phyloP scores from a whole-genome alignment of 805 yeast genomes.

The Yamadazyma kitorensis region DNA sequence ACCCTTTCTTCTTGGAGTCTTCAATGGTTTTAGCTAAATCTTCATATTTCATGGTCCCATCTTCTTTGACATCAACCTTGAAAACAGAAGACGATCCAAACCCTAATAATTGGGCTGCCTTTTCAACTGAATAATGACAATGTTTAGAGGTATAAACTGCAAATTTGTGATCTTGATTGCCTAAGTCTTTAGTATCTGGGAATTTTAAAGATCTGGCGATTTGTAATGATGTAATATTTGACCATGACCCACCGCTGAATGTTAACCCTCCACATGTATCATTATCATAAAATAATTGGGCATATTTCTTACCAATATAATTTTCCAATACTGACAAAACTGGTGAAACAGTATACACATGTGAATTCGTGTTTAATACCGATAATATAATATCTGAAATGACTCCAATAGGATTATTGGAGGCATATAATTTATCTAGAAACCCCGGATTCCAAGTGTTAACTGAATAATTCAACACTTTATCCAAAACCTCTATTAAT shows the following conservation, averaged over 20 bases:
- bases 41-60: slow-evolving; percentile 55
- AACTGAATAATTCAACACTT: slow-evolving; percentile 62
- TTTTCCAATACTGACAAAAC: slow-evolving; percentile 74
- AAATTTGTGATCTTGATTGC: slow-evolving; percentile 52
- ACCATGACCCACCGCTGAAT: slow-evolving; percentile 85
- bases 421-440: slow-evolving; percentile 78
- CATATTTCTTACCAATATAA: slow-evolving; percentile 64
- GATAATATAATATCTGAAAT: slow-evolving; percentile 68
- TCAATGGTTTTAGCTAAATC: slow-evolving; percentile 46
- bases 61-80: slow-evolving; percentile 54
- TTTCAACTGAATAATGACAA: slow-evolving; percentile 77
- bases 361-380: slow-evolving; percentile 76
- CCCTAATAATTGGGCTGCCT: slow-evolving; percentile 76
- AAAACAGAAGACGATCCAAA: slow-evolving; percentile 62
- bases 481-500: slow-evolving; percentile 49
- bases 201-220: slow-evolving; percentile 62
- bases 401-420: slow-evolving; percentile 83
- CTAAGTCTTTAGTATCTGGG: slow-evolving; percentile 68
- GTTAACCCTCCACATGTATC: slow-evolving; percentile 75
- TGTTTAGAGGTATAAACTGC: slow-evolving; percentile 72
- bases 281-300: slow-evolving; percentile 54
- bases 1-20: slow-evolving; percentile 49
- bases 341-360: slow-evolving; percentile 83
- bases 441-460: slow-evolving; percentile 89
- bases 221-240: slow-evolving; percentile 75